These are phyloP conservation scores for Populus davidiana DNA, from an alignment of 345 rosid species.

Conservation along the genomic window DNA sequence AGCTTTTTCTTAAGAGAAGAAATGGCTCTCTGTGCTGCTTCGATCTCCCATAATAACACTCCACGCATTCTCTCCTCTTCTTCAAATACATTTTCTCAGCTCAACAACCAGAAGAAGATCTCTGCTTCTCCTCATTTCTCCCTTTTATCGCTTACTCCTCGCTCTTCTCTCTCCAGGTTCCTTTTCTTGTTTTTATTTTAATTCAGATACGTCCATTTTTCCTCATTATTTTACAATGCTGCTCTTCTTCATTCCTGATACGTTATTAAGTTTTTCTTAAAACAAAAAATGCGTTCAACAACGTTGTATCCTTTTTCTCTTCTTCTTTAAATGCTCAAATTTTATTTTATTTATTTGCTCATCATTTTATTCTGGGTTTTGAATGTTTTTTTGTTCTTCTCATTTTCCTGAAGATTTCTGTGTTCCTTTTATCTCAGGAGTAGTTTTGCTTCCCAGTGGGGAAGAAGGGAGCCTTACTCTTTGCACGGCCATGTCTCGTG, in stretches of 20 bases:
- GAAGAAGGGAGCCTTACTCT: conserved; percentile 30
- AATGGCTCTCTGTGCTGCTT: conserved; percentile 35
- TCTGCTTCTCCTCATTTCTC: conserved; percentile 22
- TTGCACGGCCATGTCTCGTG: conserved; percentile 29
- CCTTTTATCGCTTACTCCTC: neutral
- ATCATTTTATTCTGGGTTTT: neutral
- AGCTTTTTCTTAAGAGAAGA: neutral
- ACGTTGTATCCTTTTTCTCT: too few relatives aligned
- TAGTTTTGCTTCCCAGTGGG: conserved; percentile 24
- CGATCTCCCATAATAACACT: conserved; percentile 17
- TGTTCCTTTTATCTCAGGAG: conserved; percentile 27
- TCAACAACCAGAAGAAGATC: conserved; percentile 10
- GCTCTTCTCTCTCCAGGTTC: neutral
- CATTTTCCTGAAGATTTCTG: neutral
- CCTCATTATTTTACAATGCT: too few relatives aligned
- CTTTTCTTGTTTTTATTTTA: neutral
- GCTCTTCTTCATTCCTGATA: neutral
- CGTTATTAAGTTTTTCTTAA: neutral
- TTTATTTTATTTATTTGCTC: too few relatives aligned
- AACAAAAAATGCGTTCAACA: too few relatives aligned
- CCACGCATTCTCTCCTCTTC: conserved; percentile 17
- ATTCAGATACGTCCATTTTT: neutral
- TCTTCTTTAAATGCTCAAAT: too few relatives aligned
- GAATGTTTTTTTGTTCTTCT: neutral
- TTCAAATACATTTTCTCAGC: neutral